Evolutionary conservation across 2,329 filamentous ascomycete species (phyloP), one percentile per base, ranked within the genome.

Genomic region (Xylariaceae sp.): DNA sequence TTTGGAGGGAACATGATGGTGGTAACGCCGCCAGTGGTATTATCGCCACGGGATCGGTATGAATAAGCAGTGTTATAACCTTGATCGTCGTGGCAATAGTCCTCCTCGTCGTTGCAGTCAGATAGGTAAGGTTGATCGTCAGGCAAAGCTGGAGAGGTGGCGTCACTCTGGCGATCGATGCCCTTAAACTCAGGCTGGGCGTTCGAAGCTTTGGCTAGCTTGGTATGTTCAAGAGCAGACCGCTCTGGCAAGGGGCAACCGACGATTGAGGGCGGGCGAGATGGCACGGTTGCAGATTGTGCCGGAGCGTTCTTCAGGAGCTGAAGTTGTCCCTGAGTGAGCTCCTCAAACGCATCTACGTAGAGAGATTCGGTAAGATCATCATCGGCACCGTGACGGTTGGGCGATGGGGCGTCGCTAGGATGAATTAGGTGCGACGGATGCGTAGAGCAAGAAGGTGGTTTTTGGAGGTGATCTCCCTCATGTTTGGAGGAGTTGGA

Each of bases 1-100:
- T 83, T 83, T 9, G 92, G 92, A 34, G 86, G 85, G 5, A 95
- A 76, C 46, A 95, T 74, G 19, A 66, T 63, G 2, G 75, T 78
- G 0, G 79, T 81, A 16, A 72, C 71, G 47, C 76, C 77, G 22
- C 74, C 72, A 4, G 76, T 77, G 9, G 78, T 82, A 62, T 79
- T 73, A 61, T 83, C 80, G 42, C 88, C 88, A 62, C 88, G 87
- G 47, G 91, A 89, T 19, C 83, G 80, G 59, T 84, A 83, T 10
- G 89, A 91, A 62, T 87, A 85, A 37, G 88, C 85, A 2, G 89
- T 94, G 21, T 85, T 85, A 53, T 88, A 89, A 19, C 88, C 92
- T 54, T 87, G 87, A 62, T 83, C 80, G 42, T 83, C 80, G 58
- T 80, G 81, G 39, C 69, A 64, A 36, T 73, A 76, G 58, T 91